Base-by-base conservation (phyloP, 1,139 yeast species). In the Blastobotrys ciferrii region DNA sequence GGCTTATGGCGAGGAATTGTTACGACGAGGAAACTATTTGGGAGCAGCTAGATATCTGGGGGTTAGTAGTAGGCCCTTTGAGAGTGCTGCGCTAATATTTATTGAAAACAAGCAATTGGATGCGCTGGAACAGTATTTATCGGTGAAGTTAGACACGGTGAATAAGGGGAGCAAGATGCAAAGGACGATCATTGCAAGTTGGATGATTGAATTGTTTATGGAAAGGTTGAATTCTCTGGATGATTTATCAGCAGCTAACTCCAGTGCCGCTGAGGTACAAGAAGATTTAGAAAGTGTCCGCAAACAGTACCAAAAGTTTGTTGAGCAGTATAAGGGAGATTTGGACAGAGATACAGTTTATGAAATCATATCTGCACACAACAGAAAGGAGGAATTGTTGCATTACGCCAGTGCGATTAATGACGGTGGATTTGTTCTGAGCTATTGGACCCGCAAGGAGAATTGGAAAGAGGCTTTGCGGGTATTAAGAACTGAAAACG, bases 401-500 rank as follows among this genome's bases (percentile, higher is more conserved):
- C 75, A 72, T 53, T 87, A 78, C 65, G 94, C 96, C 0, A 81
- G 80, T 32, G 62, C 82, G 30, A 76, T 85, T 12, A 73, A 80
- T 43, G 96, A 92, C 63, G 80, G 76, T 59, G 80, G 78, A 42
- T 86, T 77, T 63, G 84, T 89, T 1, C 67, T 91, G 36, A 72
- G 80, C 20, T 81, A 84, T 62, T 81, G 89, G 76, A 74, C 91
- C 12, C 77, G 82, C 40, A 65, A 73, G 19, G 84, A 82, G 52
- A 76, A 84, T 50, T 94, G 97, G 96, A 64, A 71, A 3, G 83
- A 82, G 49, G 86, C 96, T 0, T 65, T 89, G 43, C 76, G 77
- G 46, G 76, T 81, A 0, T 64, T 88, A 44, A 77, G 78, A 42
- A 70, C 73, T 40, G 78, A 78, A 51, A 70, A 73, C 19, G 74